phyloP scores from a whole-genome alignment of 1,139 yeast species.

The Starmera stellimalicola region DNA sequence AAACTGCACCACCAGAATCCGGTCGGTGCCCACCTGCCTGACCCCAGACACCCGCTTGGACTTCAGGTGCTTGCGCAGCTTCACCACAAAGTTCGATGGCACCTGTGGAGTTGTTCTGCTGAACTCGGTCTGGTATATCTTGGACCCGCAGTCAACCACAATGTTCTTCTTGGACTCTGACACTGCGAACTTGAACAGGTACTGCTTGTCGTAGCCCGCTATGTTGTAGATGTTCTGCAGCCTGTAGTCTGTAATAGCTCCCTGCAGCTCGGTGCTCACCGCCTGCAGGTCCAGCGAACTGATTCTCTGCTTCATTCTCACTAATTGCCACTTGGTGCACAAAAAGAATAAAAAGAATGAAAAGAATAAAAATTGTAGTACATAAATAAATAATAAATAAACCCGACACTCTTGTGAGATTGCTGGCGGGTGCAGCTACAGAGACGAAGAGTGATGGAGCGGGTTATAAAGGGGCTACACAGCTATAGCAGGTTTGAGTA shows the following conservation, averaged over 20 bases:
- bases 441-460: too few relatives aligned
- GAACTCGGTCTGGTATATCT: slow-evolving; percentile 69
- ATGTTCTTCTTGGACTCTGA: slow-evolving; percentile 75
- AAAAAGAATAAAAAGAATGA: too few relatives aligned
- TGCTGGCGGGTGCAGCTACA: too few relatives aligned
- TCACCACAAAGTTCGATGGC: slow-evolving; percentile 80
- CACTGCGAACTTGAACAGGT: slow-evolving; percentile 67
- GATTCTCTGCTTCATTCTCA: slow-evolving; percentile 75
- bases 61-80: slow-evolving; percentile 78
- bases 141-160: slow-evolving; percentile 81
- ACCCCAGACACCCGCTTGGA: slow-evolving; percentile 68
- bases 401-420: too few relatives aligned
- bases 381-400: too few relatives aligned
- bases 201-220: slow-evolving; percentile 63
- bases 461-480: too few relatives aligned
- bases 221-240: slow-evolving; percentile 82
- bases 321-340: not conserved
- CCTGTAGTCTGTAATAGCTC: slow-evolving; percentile 51
- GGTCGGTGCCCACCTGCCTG: slow-evolving; percentile 66
- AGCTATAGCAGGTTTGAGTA: too few relatives aligned
- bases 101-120: slow-evolving; percentile 72
- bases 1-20: slow-evolving; percentile 74
- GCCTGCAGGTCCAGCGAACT: slow-evolving; percentile 76
- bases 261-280: slow-evolving; percentile 54
- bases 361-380: too few relatives aligned